Base-by-base conservation (phyloP, 108 stramenopile genomes). In the Pseudonitzschia pungens region DNA sequence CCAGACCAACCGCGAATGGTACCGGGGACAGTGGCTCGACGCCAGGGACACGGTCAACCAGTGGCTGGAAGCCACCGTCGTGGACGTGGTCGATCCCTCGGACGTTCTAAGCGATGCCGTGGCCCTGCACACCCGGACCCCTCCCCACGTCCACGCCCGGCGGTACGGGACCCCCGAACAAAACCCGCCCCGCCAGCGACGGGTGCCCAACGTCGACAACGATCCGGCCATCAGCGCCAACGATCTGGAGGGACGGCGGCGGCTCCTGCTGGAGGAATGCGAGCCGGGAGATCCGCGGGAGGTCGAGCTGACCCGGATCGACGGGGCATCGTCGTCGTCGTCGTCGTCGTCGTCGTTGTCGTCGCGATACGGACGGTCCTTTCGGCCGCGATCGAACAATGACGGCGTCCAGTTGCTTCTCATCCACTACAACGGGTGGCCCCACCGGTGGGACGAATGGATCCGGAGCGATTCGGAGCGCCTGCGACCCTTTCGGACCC, bases 371-470 rank as follows among this genome's bases (percentile, higher is more conserved):
- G 29, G 57, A 10, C 60, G 26, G 11, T 62, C 60, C 32, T 62
- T 62, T 4, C 75, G 75, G 16, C 76, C 72, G 32, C 70, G 87
- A 4, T 51, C 71, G 20, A 87, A 80, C 62, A 95, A 95, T 57
- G 75, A 87, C 9, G 81, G 79, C 24, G 88, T 92, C 4, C 86
- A 92, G 68, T 75, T 95, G 11, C 68, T 94, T 29, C 77, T 88
- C 24, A 89, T 99, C 52, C 97, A 97, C 78, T 99, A 99, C 92
- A 97, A 98, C 79, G 98, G 98, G 36, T 99, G 98, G 98, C 97
- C 98, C 1, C 81, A 88, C 42, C 89, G 97, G 15, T 99, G 98
- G 98, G 97, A 99, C 83, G 98, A 99, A 80, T 97, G 95, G 95
- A 89, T 96, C 43, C 76, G 92, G 3, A 85, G 84, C 56, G 96